These are phyloP conservation scores for Steccherinum ochraceum DNA, from an alignment of 768 basidiomycete genomes.

Conservation along the genomic window DNA sequence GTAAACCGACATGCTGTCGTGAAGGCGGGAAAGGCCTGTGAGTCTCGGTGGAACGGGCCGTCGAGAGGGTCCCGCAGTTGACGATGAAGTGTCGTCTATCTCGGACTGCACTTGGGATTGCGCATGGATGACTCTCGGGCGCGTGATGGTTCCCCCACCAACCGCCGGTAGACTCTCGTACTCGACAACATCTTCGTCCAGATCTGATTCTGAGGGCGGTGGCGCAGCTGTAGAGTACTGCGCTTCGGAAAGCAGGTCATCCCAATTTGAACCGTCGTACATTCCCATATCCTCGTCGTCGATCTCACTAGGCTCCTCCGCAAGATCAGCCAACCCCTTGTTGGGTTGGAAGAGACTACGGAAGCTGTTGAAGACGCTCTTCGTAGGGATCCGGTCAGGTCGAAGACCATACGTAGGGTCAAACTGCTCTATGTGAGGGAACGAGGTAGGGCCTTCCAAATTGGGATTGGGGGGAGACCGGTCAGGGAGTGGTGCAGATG, in stretches of 20 bases:
- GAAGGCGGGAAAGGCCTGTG: background rate
- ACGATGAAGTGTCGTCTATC: constrained; percentile 19
- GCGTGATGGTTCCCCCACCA: constrained; percentile 81
- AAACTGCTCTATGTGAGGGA: constrained; percentile 76
- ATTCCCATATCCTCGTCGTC: constrained; percentile 39
- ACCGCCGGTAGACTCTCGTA: constrained; percentile 90
- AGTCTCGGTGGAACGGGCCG: constrained; percentile 2
- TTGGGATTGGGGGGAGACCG: constrained; percentile 15
- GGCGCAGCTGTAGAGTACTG: constrained; percentile 25
- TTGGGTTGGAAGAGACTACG: constrained; percentile 63
- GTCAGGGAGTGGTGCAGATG: constrained; percentile 8
- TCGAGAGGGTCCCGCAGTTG: constrained; percentile 10
- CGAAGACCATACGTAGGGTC: constrained; percentile 96
- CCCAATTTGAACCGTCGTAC: constrained; percentile 70
- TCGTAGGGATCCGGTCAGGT: constrained; percentile 83
- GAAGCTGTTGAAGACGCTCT: constrained; percentile 76
- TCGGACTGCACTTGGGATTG: constrained; percentile 68
- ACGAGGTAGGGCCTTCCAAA: constrained; percentile 23
- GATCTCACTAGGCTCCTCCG: constrained; percentile 50
- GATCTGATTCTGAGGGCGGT: constrained; percentile 27
- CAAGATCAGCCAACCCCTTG: constrained; percentile 68
- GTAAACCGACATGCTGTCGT: background rate
- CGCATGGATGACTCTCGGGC: constrained; percentile 80
- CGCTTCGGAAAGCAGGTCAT: constrained; percentile 42
- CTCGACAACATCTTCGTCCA: constrained; percentile 40